phyloP scores from a whole-genome alignment of 257 asterid genomes.

The Fraxinus cuspidata region DNA sequence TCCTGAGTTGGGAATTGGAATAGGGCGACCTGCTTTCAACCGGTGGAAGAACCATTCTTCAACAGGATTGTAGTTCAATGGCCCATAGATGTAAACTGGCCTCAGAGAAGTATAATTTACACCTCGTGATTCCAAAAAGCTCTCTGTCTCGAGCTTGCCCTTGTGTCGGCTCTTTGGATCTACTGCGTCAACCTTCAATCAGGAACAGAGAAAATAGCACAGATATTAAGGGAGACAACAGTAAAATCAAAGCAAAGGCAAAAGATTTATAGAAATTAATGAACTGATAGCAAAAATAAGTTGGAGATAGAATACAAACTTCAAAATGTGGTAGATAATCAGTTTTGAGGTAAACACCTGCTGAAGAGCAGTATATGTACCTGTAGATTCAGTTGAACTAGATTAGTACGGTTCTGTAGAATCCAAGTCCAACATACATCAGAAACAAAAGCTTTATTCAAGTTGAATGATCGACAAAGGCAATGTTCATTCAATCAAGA shows the following conservation, averaged over 20 bases:
- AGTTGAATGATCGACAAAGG: no score
- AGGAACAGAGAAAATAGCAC: not conserved
- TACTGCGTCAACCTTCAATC: conserved; percentile 78
- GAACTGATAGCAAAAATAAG: not conserved
- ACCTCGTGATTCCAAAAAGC: conserved; percentile 59
- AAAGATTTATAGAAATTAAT: not conserved
- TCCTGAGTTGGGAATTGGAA: conserved; percentile 90
- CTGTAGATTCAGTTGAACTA: conserved; percentile 39
- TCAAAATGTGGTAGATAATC: conserved; percentile 75
- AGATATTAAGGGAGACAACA: not conserved
- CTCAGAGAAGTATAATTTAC: conserved; percentile 92
- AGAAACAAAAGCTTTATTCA: not conserved
- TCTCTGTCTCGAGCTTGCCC: conserved; percentile 98
- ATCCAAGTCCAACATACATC: not conserved
- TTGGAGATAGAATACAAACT: conserved; percentile 38
- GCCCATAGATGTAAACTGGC: conserved; percentile 96
- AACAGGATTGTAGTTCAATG: conserved; percentile 94
- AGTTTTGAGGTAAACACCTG: conserved; percentile 85
- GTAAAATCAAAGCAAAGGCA: not conserved
- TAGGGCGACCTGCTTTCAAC: conserved; percentile 92
- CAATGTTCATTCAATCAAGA: not conserved
- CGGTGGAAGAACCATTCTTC: conserved; percentile 99
- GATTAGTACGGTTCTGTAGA: not conserved
- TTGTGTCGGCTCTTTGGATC: conserved; percentile 99
- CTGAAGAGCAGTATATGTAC: conserved; percentile 92